A percentile compares a stretch with the other conserved stretches of the same genome.
Conservation (phyloP, 2,329 filamentous ascomycete species). For the Beauveria brongniartii region DNA sequence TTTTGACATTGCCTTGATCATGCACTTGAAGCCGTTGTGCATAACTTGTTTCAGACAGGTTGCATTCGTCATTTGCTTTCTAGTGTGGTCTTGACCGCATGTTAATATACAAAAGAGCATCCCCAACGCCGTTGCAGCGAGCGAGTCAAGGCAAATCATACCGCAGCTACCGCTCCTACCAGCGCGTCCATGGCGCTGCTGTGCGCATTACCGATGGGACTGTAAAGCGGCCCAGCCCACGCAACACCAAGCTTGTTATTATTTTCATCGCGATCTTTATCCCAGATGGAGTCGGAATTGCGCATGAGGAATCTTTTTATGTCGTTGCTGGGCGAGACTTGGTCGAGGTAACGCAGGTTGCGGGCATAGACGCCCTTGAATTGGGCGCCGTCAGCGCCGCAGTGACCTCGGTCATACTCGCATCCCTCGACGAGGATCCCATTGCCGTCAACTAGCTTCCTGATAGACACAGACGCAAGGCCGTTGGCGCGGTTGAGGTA, state of each 20-base stretch:
- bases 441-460: conserved; percentile 32
- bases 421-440: conserved; percentile 38
- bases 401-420: conserved; percentile 26
- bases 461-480: conserved; percentile 48
- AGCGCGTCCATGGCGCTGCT: conserved; percentile 59
- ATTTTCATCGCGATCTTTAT: conserved; percentile 38
- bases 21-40: background rate
- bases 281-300: conserved; percentile 61
- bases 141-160: conserved; percentile 11
- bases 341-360: conserved; percentile 52
- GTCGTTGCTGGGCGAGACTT: conserved; percentile 36
- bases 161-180: conserved; percentile 48
- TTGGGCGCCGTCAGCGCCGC: conserved; percentile 45
- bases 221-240: conserved; percentile 55
- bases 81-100: too few species aligned
- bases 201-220: conserved; percentile 50
- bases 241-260: conserved; percentile 48
- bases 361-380: conserved; percentile 68
- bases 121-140: background rate
- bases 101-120: background rate
- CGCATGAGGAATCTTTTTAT: conserved; percentile 47
- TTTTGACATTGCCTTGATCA: background rate
- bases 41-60: background rate
- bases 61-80: too few species aligned
- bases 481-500: conserved; percentile 34